These are phyloP conservation scores for Trifolium repens DNA, from an alignment of 306 rosid genomes.

Conservation along the genomic window DNA sequence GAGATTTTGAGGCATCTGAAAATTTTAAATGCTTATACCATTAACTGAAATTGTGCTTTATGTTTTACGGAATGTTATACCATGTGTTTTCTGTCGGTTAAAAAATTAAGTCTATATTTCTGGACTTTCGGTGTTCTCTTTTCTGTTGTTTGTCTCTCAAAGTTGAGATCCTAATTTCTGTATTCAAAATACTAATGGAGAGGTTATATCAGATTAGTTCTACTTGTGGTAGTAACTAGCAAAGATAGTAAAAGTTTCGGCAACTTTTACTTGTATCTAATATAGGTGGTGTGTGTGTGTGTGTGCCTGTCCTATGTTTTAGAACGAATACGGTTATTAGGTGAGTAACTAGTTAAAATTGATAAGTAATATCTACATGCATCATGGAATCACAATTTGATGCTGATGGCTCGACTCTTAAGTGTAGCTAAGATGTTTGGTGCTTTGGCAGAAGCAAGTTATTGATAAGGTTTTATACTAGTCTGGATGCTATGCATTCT, in stretches of 20 bases:
- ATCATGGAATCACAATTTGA: too few species aligned
- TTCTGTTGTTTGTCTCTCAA: background rate
- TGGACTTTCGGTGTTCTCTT: background rate
- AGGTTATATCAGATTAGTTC: background rate
- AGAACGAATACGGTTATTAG: background rate
- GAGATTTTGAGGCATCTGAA: constrained; percentile 28
- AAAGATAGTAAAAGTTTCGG: background rate
- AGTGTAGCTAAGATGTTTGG: constrained; percentile 6
- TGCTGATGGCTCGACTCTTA: constrained; percentile 4
- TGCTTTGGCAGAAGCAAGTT: background rate
- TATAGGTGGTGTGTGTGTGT: background rate
- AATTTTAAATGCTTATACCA: constrained; percentile 9
- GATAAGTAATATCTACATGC: background rate
- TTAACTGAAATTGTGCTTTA: constrained; percentile 10
- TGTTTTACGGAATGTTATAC: constrained; percentile 23
- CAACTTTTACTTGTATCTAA: background rate
- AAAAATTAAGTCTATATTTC: constrained; percentile 7
- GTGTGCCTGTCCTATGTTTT: background rate
- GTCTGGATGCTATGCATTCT: background rate
- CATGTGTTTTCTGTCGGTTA: constrained; percentile 14
- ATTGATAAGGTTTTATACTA: background rate
- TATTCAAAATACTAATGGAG: background rate
- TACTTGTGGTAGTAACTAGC: background rate
- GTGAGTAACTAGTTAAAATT: background rate
- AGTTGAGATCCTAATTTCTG: background rate